Conservation (phyloP, 2,329 filamentous ascomycete genomes). For the Trichoderma sp. region DNA sequence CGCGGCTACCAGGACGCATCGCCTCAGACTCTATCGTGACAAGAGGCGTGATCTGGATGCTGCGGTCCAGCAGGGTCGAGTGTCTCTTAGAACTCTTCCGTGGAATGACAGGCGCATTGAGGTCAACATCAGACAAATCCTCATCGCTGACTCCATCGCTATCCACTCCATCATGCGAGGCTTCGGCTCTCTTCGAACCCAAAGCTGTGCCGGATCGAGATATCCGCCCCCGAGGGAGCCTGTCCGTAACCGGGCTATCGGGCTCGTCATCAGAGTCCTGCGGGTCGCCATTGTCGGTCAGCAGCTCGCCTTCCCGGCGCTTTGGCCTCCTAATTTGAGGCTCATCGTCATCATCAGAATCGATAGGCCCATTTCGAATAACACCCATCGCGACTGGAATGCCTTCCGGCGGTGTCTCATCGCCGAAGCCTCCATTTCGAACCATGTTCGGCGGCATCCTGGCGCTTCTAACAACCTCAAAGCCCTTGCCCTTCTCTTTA, state of each 20-base stretch:
- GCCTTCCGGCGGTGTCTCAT: slow-evolving; percentile 65
- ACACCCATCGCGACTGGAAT: slow-evolving; percentile 63
- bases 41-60: slow-evolving; percentile 35
- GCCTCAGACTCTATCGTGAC: slow-evolving; percentile 28
- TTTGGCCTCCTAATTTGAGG: slow-evolving; percentile 27
- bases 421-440: slow-evolving; percentile 52
- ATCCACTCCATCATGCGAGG: neutral
- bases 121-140: slow-evolving; percentile 40
- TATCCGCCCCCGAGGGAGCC: slow-evolving; percentile 24
- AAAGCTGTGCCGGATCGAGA: slow-evolving; percentile 12
- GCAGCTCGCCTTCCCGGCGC: slow-evolving; percentile 35
- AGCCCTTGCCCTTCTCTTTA: slow-evolving; percentile 93
- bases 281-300: slow-evolving; percentile 47
- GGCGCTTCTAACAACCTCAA: slow-evolving; percentile 90
- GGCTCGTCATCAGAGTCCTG: slow-evolving; percentile 44
- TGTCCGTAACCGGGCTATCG: slow-evolving; percentile 33
- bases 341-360: slow-evolving; percentile 59
- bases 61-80: slow-evolving; percentile 38
- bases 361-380: slow-evolving; percentile 58
- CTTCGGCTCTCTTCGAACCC: slow-evolving; percentile 16
- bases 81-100: slow-evolving; percentile 69
- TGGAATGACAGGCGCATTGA: slow-evolving; percentile 57
- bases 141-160: slow-evolving; percentile 25
- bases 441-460: slow-evolving; percentile 72
- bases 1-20: slow-evolving; percentile 23